phyloP scores from a whole-genome alignment of 2,329 filamentous ascomycete genomes.

The Colletotrichum neosansevieriae region DNA sequence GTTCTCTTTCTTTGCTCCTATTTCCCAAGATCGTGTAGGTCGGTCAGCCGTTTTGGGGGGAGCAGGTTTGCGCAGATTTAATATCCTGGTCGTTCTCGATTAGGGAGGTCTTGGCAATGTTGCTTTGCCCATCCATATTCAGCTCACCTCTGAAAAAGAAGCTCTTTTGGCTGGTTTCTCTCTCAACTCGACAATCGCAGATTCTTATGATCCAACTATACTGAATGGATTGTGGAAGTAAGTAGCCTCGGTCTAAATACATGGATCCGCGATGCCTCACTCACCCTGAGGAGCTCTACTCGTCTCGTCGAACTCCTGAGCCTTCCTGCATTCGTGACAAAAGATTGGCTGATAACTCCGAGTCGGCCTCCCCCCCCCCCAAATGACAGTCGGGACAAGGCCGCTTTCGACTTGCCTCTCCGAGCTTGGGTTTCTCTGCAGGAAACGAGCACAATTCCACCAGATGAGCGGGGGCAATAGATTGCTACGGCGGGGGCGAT shows the following conservation, averaged over 20 bases:
- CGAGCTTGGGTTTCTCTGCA: conserved; percentile 25
- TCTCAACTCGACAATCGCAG: too few relatives aligned
- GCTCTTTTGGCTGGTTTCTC: neutral
- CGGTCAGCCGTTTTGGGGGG: neutral
- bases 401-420: conserved; percentile 32
- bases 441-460: conserved; percentile 14
- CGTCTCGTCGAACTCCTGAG: too few relatives aligned
- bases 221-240: too few relatives aligned
- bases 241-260: too few relatives aligned
- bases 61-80: conserved; percentile 33
- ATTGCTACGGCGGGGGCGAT: conserved; percentile 19
- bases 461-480: conserved; percentile 17
- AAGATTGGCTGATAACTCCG: neutral
- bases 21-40: too few relatives aligned
- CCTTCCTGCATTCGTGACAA: too few relatives aligned
- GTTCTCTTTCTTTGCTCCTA: too few relatives aligned
- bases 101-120: conserved; percentile 20
- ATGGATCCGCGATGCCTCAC: too few relatives aligned
- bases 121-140: neutral
- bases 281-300: too few relatives aligned
- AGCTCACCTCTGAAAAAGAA: neutral
- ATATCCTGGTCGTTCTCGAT: conserved; percentile 6
- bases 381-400: neutral
- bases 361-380: neutral
- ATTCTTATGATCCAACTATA: too few relatives aligned